Evolutionary conservation across 257 asterid species (phyloP).

Genomic region (Salvia splendens): DNA sequence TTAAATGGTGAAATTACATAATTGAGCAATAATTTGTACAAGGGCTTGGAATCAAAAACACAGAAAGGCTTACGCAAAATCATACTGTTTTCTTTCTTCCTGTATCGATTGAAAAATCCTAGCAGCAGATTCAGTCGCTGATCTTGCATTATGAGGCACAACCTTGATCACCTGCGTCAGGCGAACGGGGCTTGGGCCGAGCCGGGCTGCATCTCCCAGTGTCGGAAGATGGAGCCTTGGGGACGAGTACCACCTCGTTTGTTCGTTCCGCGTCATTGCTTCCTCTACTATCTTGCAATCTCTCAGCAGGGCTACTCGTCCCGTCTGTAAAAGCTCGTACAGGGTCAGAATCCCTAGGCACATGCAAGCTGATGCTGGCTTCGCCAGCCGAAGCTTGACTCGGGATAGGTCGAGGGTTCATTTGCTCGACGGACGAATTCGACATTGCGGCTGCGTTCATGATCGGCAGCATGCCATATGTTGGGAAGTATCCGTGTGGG

Average conservation of each 20-base stretch:
- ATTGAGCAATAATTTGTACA: neutral
- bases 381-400: conserved; percentile 37
- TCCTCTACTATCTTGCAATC: conserved; percentile 31
- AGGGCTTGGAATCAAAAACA: neutral
- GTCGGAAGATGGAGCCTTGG: conserved; percentile 43
- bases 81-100: conserved; percentile 65
- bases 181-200: conserved; percentile 28
- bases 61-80: conserved; percentile 27
- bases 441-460: conserved; percentile 45
- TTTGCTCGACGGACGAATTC: conserved; percentile 52
- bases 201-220: conserved; percentile 22
- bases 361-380: conserved; percentile 31
- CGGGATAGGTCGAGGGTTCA: conserved; percentile 30
- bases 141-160: conserved; percentile 68
- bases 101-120: conserved; percentile 76
- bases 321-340: conserved; percentile 49
- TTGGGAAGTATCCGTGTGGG: conserved; percentile 59
- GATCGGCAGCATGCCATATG: conserved; percentile 50
- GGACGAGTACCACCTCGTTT: conserved; percentile 57
- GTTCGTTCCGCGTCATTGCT: conserved; percentile 35
- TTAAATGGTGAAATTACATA: conserved; percentile 3
- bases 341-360: conserved; percentile 42
- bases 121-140: conserved; percentile 80
- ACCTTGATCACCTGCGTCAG: conserved; percentile 62
- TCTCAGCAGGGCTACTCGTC: conserved; percentile 51